Percentiles rank a stretch among this genome's conserved stretches.
Evolutionary conservation across 2,329 filamentous ascomycete genomes (phyloP).

Genomic region (Cercospora zeina): DNA sequence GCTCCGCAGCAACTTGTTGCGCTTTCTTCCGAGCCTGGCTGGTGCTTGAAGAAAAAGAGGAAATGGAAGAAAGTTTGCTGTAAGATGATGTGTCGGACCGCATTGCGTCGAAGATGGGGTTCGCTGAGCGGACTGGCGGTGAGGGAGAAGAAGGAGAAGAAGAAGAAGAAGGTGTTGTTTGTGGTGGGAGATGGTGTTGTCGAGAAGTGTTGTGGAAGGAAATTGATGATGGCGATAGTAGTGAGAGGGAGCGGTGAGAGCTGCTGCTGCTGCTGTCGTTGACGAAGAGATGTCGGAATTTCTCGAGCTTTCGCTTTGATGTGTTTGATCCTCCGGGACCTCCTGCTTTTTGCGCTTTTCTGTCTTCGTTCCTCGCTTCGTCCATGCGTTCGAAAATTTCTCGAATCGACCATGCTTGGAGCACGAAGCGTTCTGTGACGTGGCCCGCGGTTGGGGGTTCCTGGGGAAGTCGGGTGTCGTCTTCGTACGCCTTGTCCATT

Average conservation of each 20-base stretch:
- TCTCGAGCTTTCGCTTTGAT: neutral
- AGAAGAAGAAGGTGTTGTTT: too few species aligned
- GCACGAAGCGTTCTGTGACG: slow-evolving; percentile 7
- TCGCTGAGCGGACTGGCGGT: neutral
- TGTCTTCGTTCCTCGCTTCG: slow-evolving; percentile 8
- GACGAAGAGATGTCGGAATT: neutral
- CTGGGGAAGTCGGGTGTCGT: neutral
- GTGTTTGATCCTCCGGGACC: neutral
- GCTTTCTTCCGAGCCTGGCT: neutral
- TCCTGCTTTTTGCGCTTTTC: neutral
- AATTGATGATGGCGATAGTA: neutral
- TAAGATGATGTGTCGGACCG: neutral
- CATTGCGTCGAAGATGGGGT: neutral
- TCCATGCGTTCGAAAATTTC: slow-evolving; percentile 19
- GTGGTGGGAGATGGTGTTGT: neutral
- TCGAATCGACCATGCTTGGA: slow-evolving; percentile 11
- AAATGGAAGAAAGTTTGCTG: neutral
- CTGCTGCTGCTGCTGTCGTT: neutral
- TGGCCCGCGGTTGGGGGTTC: neutral
- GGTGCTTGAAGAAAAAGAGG: neutral
- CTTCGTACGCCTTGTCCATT: neutral
- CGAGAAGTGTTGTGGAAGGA: neutral
- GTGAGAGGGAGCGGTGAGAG: neutral
- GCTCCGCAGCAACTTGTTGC: neutral
- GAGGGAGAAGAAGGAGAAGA: too few species aligned